phyloP scores from a whole-genome alignment of 2,329 filamentous ascomycete genomes.

The Botrytis fabae region DNA sequence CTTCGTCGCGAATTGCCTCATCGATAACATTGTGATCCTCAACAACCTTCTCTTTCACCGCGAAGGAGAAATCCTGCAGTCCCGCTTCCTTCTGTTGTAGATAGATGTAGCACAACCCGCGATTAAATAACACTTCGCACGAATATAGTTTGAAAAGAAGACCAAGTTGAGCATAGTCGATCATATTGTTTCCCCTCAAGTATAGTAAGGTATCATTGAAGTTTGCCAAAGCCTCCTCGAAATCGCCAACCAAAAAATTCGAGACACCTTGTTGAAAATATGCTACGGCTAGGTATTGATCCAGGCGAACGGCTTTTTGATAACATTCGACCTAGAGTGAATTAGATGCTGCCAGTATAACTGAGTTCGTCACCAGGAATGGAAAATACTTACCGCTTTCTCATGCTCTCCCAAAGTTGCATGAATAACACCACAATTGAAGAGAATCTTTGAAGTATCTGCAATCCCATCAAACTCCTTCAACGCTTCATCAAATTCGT shows the following conservation, averaged over 20 bases:
- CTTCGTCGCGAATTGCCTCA: constrained; percentile 89
- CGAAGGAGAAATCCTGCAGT: constrained; percentile 86
- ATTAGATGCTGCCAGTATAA: constrained; percentile 9
- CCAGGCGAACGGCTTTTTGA: constrained; percentile 83
- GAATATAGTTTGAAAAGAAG: constrained; percentile 96
- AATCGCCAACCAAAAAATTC: constrained; percentile 95
- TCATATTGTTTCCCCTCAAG: constrained; percentile 91
- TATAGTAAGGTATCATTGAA: constrained; percentile 98
- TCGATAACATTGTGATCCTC: constrained; percentile 98
- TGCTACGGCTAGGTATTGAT: constrained; percentile 94
- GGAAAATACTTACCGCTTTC: constrained; percentile 70
- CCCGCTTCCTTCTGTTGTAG: constrained; percentile 87
- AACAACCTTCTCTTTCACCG: constrained; percentile 93
- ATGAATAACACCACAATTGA: constrained; percentile 98
- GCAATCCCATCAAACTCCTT: constrained; percentile 81
- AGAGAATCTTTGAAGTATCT: constrained; percentile 96
- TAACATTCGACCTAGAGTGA: constrained; percentile 83
- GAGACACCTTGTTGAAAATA: constrained; percentile 99
- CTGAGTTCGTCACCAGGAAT: not conserved
- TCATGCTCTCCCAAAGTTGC: constrained; percentile 95
- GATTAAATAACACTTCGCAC: constrained; percentile 96
- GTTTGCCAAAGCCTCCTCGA: constrained; percentile 94
- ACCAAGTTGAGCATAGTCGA: constrained; percentile 95
- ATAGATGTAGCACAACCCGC: constrained; percentile 96
- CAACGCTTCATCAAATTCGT: constrained; percentile 91